Base-by-base conservation (phyloP, 2,329 filamentous ascomycete genomes). In the Aureobasidium lini region DNA sequence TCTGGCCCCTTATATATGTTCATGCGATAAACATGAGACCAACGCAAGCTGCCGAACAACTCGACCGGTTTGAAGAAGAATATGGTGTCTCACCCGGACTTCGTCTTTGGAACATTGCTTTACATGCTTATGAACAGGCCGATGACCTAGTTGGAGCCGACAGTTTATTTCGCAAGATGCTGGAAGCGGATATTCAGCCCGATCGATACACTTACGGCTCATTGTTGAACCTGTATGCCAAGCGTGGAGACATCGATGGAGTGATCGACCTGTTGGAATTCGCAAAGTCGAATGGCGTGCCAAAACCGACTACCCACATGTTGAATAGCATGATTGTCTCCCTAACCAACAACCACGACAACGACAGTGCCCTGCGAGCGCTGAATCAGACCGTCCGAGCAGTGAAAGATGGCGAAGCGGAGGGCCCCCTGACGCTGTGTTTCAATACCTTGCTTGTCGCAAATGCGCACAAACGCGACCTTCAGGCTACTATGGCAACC, bases 401-500 rank as follows among this genome's bases (percentile, higher is more conserved):
- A 31, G 60, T 65, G 1, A 23, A 71, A 73, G 11, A 76, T 78
- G 62, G 74, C 1, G 52, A 76, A 13, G 69, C 84, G 0, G 69
- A 77, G 16, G 79, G 83, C 1, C 75, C 79, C 1, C 75, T 81
- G 23, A 85, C 85, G 2, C 76, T 79, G 34, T 83, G 90, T 68
- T 96, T 89, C 89, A 96, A 96, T 68, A 79, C 84, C 57, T 74
- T 96, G 34, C 76, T 96, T 4, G 79, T 81, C 59, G 83, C 87
- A 62, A 81, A 90, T 69, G 89, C 88, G 6, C 75, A 83, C 59
- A 79, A 81, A 6, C 81, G 86, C 59, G 80, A 87, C 62, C 66
- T 85, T 31, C 69, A 76, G 23, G 76, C 76, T n/a, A 76, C 81
- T 15, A 77, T 81, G 63, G 75, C 77, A 57, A 70, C 83, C 3